Base-by-base conservation (phyloP, 768 basidiomycete species). In the Termitomyces sp. region DNA sequence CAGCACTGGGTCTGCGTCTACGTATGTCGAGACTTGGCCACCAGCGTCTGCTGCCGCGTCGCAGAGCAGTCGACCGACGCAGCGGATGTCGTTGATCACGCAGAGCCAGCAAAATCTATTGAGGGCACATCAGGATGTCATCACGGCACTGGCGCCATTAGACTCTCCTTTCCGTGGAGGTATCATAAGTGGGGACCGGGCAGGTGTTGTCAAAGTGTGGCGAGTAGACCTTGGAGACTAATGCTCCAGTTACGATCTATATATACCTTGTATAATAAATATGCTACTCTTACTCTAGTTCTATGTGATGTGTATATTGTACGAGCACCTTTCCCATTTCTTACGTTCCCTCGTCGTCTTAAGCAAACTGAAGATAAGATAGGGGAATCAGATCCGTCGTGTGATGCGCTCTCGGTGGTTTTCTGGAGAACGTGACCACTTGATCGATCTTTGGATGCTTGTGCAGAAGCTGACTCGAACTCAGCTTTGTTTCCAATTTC, bases 81-180 rank as follows among this genome's bases (percentile, higher is more conserved):
- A 90, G 65, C 78, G 90, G 26, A 88, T 88, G 68, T 88, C 84
- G 18, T 71, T 92, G 62, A 88, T 94, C 55, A 87, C 85, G 14
- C 82, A 89, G 51, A 89, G 86, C 66, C 92, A 96, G 66, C 87
- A 94, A 66, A 88, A 87, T 54, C 75, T 97, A 22, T 75, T 98
- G 33, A 87, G 86, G 67, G 81, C 88, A 6, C 97, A 98, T 67
- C 92, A 94, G 63, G 95, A 98, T 67, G 84, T 93, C 2, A 84
- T 98, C 20, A 93, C 90, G 5, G 85, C 90, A 2, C 71, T 99
- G 36, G 85, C 85, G 0, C 90, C 88, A 61, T 85, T 99, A 54
- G 93, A 97, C 62, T 88, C 94, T 0, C 94, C 96, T 1, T 98
- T 98, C 72, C 82, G 91, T 55, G 94, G 93, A 26, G 91, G 93